Base-by-base conservation (phyloP, 805 yeast genomes). In the Komagataella mondaviorum region DNA sequence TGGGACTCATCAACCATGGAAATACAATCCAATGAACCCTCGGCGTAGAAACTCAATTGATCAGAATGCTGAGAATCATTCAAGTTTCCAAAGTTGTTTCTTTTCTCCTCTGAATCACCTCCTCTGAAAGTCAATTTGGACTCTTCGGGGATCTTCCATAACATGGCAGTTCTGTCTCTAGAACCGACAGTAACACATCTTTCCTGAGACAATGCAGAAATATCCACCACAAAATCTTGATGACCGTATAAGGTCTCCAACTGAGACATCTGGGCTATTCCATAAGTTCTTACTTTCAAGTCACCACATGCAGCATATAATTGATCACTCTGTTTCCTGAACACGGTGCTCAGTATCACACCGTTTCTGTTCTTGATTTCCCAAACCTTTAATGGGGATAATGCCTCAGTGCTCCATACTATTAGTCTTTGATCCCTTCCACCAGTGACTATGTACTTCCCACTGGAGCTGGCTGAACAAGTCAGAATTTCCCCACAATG, bases 131-230 rank as follows among this genome's bases (percentile, higher is more conserved):
- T 89, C 60, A 93, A 76, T 62, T 97, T 80, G 1, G 95, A 81
- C 68, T 93, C 99, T 60, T 93, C 99, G 23, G 96, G 80, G 57
- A 93, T 88, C 65, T 93, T 93, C 99, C 99, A 93, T 59, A 87
- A 72, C 83, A 95, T 85, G 7, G 91, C 96, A 4, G 96, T 87
- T 60, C 95, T 82, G 68, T 93, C 99, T 59, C 98, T 80, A 3
- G 95, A 76, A 16, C 99, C 99, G 36, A 91, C 98, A 23, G 96
- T 88, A 16, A 93, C 90, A 71, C 99, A 93, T 53, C 96, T 80
- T 62, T 93, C 98, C 65, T 82, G 81, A 7, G 79, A 78, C 54
- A 93, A 70, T 0, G 97, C 88, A 20, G 88, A 70, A 51, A 93
- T 83, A 61, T 83, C 97, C 46, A 78, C 76, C 47, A 91, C 90